These are phyloP conservation scores for Ceratobasidium theobromae DNA, from an alignment of 1,284 basidiomycete genomes.

Conservation along the genomic window DNA sequence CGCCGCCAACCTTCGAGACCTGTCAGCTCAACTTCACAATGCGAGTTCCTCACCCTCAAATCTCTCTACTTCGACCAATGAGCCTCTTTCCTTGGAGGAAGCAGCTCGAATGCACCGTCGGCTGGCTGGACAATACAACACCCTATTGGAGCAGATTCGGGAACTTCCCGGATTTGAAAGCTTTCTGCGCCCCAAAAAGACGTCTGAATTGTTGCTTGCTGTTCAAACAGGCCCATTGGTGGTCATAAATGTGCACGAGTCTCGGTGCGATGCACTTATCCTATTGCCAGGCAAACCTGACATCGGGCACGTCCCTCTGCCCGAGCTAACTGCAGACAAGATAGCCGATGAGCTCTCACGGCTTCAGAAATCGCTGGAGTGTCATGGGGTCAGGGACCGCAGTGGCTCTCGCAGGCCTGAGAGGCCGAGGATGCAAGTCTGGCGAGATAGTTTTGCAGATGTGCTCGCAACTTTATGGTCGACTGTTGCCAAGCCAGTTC, in stretches of 20 bases:
- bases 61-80: not conserved
- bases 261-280: slow-evolving; percentile 33
- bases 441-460: too few species aligned
- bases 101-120: slow-evolving; percentile 24
- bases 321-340: not conserved
- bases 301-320: not conserved
- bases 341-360: not conserved
- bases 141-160: slow-evolving; percentile 30
- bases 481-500: slow-evolving; percentile 26
- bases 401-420: too few species aligned
- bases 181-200: slow-evolving; percentile 9
- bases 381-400: not conserved
- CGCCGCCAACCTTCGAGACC: not conserved
- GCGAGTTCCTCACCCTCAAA: slow-evolving; percentile 13
- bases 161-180: slow-evolving; percentile 10
- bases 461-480: too few species aligned
- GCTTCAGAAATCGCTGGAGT: not conserved
- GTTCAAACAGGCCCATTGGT: slow-evolving; percentile 29
- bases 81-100: not conserved
- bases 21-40: slow-evolving; percentile 35
- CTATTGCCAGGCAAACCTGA: not conserved
- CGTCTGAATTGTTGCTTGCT: not conserved
- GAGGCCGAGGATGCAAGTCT: too few species aligned
- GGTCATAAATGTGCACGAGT: slow-evolving; percentile 30
- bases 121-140: slow-evolving; percentile 36